Evolutionary conservation across 2,329 filamentous ascomycete species (phyloP).

Genomic region (Lecanicillium sp.): DNA sequence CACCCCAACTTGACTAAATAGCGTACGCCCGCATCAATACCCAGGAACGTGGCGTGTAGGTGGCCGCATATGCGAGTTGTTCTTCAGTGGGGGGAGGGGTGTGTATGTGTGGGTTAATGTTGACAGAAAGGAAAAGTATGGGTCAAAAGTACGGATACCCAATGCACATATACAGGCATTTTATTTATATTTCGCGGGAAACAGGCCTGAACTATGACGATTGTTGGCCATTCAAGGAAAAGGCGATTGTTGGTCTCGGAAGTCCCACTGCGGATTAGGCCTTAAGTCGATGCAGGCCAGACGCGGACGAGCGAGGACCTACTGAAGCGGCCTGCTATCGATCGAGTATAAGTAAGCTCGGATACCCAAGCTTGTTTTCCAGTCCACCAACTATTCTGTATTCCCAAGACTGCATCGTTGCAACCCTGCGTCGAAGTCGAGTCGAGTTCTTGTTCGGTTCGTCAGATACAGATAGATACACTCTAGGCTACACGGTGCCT

Average conservation of each 20-base stretch:
- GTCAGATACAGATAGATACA: background rate
- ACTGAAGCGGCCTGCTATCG: constrained; percentile 16
- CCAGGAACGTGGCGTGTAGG: constrained; percentile 21
- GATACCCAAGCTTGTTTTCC: constrained; percentile 20
- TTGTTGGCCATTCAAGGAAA: constrained; percentile 13
- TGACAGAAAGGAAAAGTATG: constrained; percentile 23
- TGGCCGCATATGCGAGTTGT: constrained; percentile 14
- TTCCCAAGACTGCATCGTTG: background rate
- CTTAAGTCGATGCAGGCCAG: constrained; percentile 13
- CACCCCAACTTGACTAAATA: constrained; percentile 12
- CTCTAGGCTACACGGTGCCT: background rate
- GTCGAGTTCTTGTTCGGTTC: constrained; percentile 2
- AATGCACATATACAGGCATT: constrained; percentile 32
- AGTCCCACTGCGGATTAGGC: constrained; percentile 15
- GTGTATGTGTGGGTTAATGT: constrained; percentile 24
- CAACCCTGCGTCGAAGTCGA: constrained; percentile 3
- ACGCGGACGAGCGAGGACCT: constrained; percentile 21
- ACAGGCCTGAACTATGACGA: constrained; percentile 10
- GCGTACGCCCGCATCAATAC: constrained; percentile 9
- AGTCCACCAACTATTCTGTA: constrained; percentile 1
- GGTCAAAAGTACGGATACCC: constrained; percentile 35
- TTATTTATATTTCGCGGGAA: constrained; percentile 20
- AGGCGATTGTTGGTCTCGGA: constrained; percentile 14
- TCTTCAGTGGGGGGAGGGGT: constrained; percentile 13
- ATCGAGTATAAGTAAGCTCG: constrained; percentile 36